Evolutionary conservation across 805 yeast genomes (phyloP), one percentile per base, ranked within the genome.

Genomic region (Kodamaea kaohsiungensis): DNA sequence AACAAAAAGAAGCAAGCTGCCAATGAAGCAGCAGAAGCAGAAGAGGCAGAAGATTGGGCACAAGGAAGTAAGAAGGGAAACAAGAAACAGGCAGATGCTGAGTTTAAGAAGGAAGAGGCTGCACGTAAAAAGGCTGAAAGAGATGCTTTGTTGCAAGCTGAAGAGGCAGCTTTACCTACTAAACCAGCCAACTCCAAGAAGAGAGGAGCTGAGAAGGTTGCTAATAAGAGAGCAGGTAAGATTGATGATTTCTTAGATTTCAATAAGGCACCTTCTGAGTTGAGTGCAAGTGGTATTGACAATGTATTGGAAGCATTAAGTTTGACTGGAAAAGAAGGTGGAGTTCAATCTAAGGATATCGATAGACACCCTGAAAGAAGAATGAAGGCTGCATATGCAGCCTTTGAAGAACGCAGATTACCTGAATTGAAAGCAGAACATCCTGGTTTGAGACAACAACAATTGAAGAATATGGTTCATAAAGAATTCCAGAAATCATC

Each of bases 291-390:
- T 53, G 92, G 92, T 65, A 77, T 89, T 46, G 96, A 89, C 59
- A 82, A 82, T 63, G 95, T 93, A 1, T 73, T 89, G 57, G 90
- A 88, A 52, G 96, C 96, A 3, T 77, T 89, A 64, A 79, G 89
- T 3, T 76, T 89, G 68, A 80, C 91, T 10, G 73, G 76, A 19
- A 81, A 75, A 46, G 82, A 77, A 52, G 82, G 78, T 27, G 87
- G 83, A 51, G 86, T 86, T 33, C 70, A 74, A 43, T 72, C 72
- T 56, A 85, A 85, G 64, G 89, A 84, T 51, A 76, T 89, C 51
- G 96, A 89, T 56, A 84, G 91, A 69, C 96, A 89, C 62, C 96
- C 96, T 8, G 96, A 89, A 75, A 83, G 96, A 71, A 82, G 96
- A 65, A 88, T 86, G 71, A 89, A 89, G 74, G 90, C 93, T 22